phyloP scores from a whole-genome alignment of 1,284 basidiomycete species.

The Heterobasidion irregulare region DNA sequence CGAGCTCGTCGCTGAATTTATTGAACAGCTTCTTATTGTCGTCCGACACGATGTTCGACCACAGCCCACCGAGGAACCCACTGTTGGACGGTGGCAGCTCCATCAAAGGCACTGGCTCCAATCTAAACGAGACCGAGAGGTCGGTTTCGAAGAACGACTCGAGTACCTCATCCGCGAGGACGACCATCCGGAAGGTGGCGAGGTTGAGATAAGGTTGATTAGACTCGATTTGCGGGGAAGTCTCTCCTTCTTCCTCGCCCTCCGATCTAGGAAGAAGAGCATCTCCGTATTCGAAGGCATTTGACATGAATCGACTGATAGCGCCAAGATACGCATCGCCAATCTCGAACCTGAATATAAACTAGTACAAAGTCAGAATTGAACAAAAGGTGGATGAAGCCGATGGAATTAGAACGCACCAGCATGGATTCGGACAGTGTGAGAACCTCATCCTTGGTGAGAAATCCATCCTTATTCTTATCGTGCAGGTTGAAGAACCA shows the following conservation, averaged over 20 bases:
- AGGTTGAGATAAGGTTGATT: constrained; percentile 87
- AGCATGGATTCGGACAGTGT: constrained; percentile 92
- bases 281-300: constrained; percentile 95
- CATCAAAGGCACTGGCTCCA: constrained; percentile 66
- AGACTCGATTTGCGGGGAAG: constrained; percentile 35
- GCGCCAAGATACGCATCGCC: constrained; percentile 96
- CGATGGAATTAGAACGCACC: constrained; percentile 34
- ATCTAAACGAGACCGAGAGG: constrained; percentile 78
- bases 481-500: constrained; percentile 98
- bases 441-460: constrained; percentile 95
- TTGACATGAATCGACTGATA: constrained; percentile 93
- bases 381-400: background rate
- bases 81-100: constrained; percentile 48
- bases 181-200: constrained; percentile 95
- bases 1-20: constrained; percentile 86
- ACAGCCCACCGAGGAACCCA: constrained; percentile 75
- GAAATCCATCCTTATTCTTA: constrained; percentile 89
- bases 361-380: constrained; percentile 36
- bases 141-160: constrained; percentile 94
- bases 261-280: constrained; percentile 56
- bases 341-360: constrained; percentile 96
- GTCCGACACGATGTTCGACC: constrained; percentile 83
- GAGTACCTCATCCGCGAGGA: constrained; percentile 88
- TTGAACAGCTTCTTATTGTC: constrained; percentile 83
- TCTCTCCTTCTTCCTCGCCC: constrained; percentile 32